These are phyloP conservation scores for Cardamine resedifolia DNA, from an alignment of 345 rosid genomes.

Conservation along the genomic window DNA sequence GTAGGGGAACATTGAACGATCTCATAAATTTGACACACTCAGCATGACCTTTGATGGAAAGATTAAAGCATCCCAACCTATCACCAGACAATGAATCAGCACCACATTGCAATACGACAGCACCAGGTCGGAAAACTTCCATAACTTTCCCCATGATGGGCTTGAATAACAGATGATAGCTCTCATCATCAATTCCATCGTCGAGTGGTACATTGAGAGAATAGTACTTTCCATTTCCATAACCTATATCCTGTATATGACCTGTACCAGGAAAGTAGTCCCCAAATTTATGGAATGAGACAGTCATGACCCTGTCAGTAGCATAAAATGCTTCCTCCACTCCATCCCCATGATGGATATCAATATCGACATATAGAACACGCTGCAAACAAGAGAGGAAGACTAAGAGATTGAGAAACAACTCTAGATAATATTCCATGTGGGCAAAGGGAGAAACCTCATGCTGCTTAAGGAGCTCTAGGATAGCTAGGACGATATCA, in stretches of 20 bases:
- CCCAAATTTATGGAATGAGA: constrained; percentile 70
- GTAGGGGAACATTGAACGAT: constrained; percentile 70
- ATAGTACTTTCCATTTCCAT: constrained; percentile 59
- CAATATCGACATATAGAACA: constrained; percentile 69
- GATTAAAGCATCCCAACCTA: constrained; percentile 71
- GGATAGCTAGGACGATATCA: constrained; percentile 69
- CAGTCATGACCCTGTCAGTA: constrained; percentile 71
- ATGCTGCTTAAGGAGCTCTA: constrained; percentile 70
- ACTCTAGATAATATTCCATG: not conserved
- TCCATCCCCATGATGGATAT: constrained; percentile 71
- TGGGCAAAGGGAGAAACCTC: constrained; percentile 46
- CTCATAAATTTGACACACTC: constrained; percentile 74
- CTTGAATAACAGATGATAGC: constrained; percentile 66
- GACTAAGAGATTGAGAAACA: not conserved
- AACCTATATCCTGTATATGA: constrained; percentile 54
- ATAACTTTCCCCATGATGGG: constrained; percentile 66
- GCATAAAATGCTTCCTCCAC: constrained; percentile 79
- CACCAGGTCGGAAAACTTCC: constrained; percentile 66
- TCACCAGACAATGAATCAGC: constrained; percentile 74
- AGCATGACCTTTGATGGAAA: constrained; percentile 76
- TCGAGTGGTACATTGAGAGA: constrained; percentile 69
- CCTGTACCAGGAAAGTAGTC: constrained; percentile 74
- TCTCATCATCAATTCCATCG: constrained; percentile 75
- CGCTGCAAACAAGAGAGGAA: constrained; percentile 43
- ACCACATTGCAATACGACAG: constrained; percentile 67